These are phyloP conservation scores for Penicilliopsis zonata DNA, from an alignment of 495 filamentous ascomycete species.

Conservation along the genomic window DNA sequence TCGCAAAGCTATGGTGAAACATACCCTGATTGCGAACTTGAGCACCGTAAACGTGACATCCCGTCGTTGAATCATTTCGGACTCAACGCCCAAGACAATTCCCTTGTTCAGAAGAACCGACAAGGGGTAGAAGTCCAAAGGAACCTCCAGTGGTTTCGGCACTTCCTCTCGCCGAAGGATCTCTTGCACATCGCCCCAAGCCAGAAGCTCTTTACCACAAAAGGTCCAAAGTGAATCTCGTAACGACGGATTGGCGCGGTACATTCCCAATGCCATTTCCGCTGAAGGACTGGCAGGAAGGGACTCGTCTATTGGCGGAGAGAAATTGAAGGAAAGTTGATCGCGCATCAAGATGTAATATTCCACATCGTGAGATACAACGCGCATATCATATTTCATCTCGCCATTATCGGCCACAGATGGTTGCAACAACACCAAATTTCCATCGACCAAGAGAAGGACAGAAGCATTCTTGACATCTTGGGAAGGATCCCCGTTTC, in stretches of 20 bases:
- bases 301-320: conserved; percentile 27
- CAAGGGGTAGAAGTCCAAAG: conserved; percentile 90
- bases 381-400: conserved; percentile 95
- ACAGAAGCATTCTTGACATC: conserved; percentile 93
- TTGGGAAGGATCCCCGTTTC: conserved; percentile 86
- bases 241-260: conserved; percentile 40
- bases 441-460: conserved; percentile 89
- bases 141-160: conserved; percentile 30
- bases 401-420: conserved; percentile 62
- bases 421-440: conserved; percentile 84
- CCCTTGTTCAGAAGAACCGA: conserved; percentile 74
- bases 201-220: conserved; percentile 66
- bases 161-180: conserved; percentile 48
- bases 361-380: conserved; percentile 90
- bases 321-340: conserved; percentile 45
- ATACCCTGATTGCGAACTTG: conserved; percentile 69
- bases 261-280: conserved; percentile 31
- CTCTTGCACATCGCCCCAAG: conserved; percentile 87
- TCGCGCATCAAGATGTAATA: conserved; percentile 90
- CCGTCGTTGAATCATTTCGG: conserved; percentile 80
- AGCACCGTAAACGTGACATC: conserved; percentile 82
- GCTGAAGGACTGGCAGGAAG: conserved; percentile 39
- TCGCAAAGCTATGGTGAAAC: conserved; percentile 8
- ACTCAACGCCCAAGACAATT: conserved; percentile 80
- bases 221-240: conserved; percentile 91